phyloP scores from a whole-genome alignment of 2,329 filamentous ascomycete species.

The Claviceps monticola region DNA sequence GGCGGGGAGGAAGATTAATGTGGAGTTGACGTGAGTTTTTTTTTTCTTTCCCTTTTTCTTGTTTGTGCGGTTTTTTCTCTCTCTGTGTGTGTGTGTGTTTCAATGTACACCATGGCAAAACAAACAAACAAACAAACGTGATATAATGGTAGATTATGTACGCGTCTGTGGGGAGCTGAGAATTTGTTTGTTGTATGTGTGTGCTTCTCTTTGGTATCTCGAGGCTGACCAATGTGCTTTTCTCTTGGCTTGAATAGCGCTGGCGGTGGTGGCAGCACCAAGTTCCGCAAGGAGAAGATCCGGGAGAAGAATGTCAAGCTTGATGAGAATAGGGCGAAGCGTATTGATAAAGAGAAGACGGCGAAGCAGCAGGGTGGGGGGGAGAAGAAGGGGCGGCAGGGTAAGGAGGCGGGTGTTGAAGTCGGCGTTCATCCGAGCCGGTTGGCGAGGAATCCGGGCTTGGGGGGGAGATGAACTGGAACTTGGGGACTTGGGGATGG shows the following conservation, averaged over 20 bases:
- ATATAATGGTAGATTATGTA: too few species aligned
- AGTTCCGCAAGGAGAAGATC: constrained; percentile 61
- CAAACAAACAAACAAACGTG: too few species aligned
- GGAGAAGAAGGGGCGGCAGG: constrained; percentile 13
- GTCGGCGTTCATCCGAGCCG: constrained; percentile 39
- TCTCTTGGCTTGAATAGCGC: constrained; percentile 30
- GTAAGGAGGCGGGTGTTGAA: constrained; percentile 12
- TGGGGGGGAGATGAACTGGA: constrained; percentile 2
- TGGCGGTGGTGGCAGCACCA: constrained; percentile 71
- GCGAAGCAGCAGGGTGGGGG: constrained; percentile 18
- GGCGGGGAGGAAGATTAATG: constrained; percentile 65
- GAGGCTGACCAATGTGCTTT: too few species aligned
- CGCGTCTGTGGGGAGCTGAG: too few species aligned
- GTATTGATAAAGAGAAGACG: constrained; percentile 31
- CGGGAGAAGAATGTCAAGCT: constrained; percentile 76
- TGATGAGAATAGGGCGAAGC: constrained; percentile 45
- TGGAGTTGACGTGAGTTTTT: constrained; percentile 66
- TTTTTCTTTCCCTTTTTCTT: constrained; percentile 11
- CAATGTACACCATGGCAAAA: background rate
- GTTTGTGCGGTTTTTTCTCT: background rate
- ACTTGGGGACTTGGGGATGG: too few species aligned
- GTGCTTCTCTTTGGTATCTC: background rate
- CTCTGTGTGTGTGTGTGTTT: background rate
- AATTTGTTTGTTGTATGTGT: too few species aligned
- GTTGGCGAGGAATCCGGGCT: constrained; percentile 15